Percentiles rank a stretch among this genome's conserved stretches.
Conservation (phyloP, 2,329 filamentous ascomycete genomes). For the Orbilia quercus region DNA sequence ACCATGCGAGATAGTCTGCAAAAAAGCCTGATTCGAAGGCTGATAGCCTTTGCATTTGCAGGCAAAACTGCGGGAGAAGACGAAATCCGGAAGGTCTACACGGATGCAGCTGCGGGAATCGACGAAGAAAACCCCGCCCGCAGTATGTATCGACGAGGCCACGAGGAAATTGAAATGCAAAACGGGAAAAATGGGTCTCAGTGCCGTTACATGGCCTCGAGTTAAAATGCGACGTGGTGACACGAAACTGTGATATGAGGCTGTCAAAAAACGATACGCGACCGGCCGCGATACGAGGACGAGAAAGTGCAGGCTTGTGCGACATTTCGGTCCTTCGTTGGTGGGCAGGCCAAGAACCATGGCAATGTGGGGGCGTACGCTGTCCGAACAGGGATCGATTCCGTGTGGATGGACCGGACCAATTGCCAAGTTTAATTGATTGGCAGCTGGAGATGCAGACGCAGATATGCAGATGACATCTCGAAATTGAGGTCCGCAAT, state of each 20-base stretch:
- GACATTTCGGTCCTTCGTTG: slow-evolving; percentile 11
- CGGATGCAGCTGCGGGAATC: slow-evolving; percentile 14
- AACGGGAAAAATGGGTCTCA: neutral
- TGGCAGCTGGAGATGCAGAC: neutral
- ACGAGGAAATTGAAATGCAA: neutral
- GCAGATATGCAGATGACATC: neutral
- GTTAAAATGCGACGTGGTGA: slow-evolving; percentile 18
- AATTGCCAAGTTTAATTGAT: neutral
- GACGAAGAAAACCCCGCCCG: slow-evolving; percentile 1
- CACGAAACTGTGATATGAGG: slow-evolving; percentile 39
- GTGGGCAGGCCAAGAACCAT: slow-evolving; percentile 12
- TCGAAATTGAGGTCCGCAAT: neutral
- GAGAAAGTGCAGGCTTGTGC: slow-evolving; percentile 28
- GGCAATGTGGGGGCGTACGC: slow-evolving; percentile 44
- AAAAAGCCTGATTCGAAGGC: slow-evolving; percentile 38
- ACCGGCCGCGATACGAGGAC: slow-evolving; percentile 23
- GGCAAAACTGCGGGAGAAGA: slow-evolving; percentile 12
- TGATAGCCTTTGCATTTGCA: slow-evolving; percentile 28
- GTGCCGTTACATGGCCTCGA: neutral
- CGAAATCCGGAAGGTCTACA: neutral
- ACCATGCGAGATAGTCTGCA: slow-evolving; percentile 21
- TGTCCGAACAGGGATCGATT: slow-evolving; percentile 19
- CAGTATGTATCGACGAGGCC: slow-evolving; percentile 25
- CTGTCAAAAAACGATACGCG: slow-evolving; percentile 48
- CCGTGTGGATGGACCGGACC: slow-evolving; percentile 12